Conservation (phyloP, 148 eudicot species). For the Linanthus parryae region DNA sequence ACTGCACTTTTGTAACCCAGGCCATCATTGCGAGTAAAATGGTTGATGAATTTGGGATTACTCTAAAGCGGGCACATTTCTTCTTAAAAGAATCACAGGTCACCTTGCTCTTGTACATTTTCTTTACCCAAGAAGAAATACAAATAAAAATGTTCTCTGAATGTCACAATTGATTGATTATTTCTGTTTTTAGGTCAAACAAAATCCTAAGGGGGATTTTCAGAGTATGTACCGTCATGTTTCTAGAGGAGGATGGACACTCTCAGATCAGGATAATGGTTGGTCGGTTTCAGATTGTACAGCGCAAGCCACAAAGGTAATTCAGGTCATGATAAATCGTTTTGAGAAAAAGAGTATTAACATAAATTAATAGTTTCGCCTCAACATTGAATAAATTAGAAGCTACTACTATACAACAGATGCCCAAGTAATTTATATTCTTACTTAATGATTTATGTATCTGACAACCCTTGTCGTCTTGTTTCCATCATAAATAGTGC, state of each 20-base stretch:
- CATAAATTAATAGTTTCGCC: no score
- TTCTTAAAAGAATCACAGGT: slow-evolving; percentile 14
- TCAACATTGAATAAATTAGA: no score
- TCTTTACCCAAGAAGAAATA: no score
- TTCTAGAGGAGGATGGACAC: slow-evolving; percentile 7
- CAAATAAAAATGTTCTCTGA: background rate
- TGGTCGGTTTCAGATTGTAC: slow-evolving; percentile 7
- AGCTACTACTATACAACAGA: no score
- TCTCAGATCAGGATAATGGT: slow-evolving; percentile 10
- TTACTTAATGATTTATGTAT: background rate
- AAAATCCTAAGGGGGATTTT: slow-evolving; percentile 2
- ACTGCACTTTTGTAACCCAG: slow-evolving; percentile 11
- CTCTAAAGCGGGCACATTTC: slow-evolving; percentile 3
- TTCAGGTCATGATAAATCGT: no score
- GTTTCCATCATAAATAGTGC: background rate
- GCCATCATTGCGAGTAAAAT: slow-evolving; percentile 9
- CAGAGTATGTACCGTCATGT: slow-evolving; percentile 1
- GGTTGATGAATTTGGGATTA: slow-evolving; percentile 1
- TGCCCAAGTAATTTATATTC: background rate
- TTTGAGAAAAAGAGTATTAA: no score
- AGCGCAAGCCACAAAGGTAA: slow-evolving; percentile 1
- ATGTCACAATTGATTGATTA: background rate
- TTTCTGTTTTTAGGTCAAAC: background rate
- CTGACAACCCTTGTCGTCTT: background rate
- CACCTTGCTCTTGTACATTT: background rate